Evolutionary conservation across 2,329 filamentous ascomycete genomes (phyloP), one percentile per base, ranked within the genome.

Genomic region (Pyricularia grisea): DNA sequence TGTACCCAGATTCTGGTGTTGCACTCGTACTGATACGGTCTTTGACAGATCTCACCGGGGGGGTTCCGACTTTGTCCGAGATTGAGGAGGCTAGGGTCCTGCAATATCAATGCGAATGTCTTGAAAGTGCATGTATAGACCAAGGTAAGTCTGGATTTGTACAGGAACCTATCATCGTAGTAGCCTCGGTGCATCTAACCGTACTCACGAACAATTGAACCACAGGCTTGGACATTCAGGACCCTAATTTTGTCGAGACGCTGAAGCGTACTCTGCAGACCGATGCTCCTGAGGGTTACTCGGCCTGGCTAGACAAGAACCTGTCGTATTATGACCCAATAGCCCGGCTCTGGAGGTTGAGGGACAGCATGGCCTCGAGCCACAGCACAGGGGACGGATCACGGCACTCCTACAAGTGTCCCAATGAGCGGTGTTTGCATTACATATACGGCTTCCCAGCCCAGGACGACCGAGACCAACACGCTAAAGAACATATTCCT

Each of bases 61-160:
- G 76, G 71, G 74, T 83, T 66, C 81, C 82, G 28, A 77, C 80
- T 71, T 76, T 86, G 68, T 87, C 84, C 68, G 83, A 86, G 71
- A 79, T 82, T 28, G 85, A 88, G 75, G 86, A 88, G 75, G 85
- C 85, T 30, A 81, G 85, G 69, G 79, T 81, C 55, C 77, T 87
- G 68, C 85, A 88, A 74, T 85, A 87, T 73, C 83, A 82, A 72
- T 87, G 85, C 76, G 85, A 88, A 76, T 86, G 84, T 75, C 82
- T 88, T 68, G 84, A 87, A 73, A 79, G 79, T 67, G 81, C 81
- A 69, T 84, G 84, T 73, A 75, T 85, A 71, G 81, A 83, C 23
- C 77, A 81, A 76, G 82, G 82, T 84, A 79, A 65, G 80, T 73
- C 63, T 31, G 14, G 33, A n/a, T 20, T 25, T 30, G n/a, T 67